Percentiles rank a stretch among this genome's conserved stretches.
phyloP scores from a whole-genome alignment of 495 filamentous ascomycete species.

The Polyplosphaeria fusca region DNA sequence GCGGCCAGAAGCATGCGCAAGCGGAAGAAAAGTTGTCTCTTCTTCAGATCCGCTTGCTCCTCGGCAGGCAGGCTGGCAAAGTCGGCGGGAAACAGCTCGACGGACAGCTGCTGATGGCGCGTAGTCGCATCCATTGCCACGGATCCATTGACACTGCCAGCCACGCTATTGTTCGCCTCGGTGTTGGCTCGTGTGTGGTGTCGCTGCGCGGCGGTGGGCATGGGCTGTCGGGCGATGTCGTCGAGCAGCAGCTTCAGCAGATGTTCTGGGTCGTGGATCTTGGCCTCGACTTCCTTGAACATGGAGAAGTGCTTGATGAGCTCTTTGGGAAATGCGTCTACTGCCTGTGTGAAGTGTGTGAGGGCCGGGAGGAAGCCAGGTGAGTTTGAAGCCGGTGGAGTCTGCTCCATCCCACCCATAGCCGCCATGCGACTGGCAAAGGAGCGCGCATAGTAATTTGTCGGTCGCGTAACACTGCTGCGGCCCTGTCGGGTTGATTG shows the following conservation, averaged over 20 bases:
- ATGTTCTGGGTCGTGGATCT: constrained; percentile 73
- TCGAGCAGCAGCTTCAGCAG: constrained; percentile 67
- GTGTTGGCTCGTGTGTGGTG: constrained; percentile 30
- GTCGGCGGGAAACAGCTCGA: constrained; percentile 43
- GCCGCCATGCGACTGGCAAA: constrained; percentile 48
- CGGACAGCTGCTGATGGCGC: constrained; percentile 43
- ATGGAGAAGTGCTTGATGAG: constrained; percentile 91
- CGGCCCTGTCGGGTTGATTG: constrained; percentile 60
- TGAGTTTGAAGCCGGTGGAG: constrained; percentile 40
- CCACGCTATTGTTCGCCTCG: constrained; percentile 30
- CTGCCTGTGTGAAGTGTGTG: constrained; percentile 88
- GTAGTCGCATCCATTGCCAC: constrained; percentile 28
- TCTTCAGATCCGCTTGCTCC: constrained; percentile 50
- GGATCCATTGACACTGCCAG: constrained; percentile 31
- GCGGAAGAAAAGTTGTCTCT: constrained; percentile 62
- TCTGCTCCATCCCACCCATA: constrained; percentile 34
- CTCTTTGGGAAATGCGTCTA: constrained; percentile 89
- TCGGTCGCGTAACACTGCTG: constrained; percentile 57
- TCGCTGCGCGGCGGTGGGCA: constrained; percentile 45
- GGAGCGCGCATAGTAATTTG: constrained; percentile 55
- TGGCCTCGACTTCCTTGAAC: constrained; percentile 95
- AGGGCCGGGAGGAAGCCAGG: constrained; percentile 86
- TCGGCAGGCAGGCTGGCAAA: constrained; percentile 19
- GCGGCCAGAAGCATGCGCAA: constrained; percentile 47
- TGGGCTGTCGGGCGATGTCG: constrained; percentile 43